These are phyloP conservation scores for Cephalotrichum gorgonifer DNA, from an alignment of 2,329 filamentous ascomycete genomes.

Conservation along the genomic window DNA sequence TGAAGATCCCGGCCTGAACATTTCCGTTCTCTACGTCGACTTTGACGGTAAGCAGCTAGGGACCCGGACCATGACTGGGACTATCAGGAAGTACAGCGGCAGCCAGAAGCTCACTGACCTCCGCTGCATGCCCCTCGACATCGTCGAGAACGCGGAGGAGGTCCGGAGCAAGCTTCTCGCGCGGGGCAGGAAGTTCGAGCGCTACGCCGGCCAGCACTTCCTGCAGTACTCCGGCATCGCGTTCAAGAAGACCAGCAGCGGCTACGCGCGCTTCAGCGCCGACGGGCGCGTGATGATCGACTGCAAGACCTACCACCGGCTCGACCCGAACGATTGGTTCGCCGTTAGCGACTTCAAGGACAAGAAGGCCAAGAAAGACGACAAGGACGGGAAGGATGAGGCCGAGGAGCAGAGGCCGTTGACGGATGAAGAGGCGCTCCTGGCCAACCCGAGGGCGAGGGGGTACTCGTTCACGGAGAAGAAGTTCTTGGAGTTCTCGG, in stretches of 20 bases:
- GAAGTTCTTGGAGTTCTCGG: conserved; percentile 78
- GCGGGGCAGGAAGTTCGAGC: conserved; percentile 75
- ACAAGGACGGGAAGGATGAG: conserved; percentile 9
- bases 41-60: conserved; percentile 84
- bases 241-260: conserved; percentile 71
- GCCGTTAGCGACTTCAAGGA: conserved; percentile 65
- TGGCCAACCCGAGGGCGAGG: conserved; percentile 73
- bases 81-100: conserved; percentile 68
- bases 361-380: conserved; percentile 35
- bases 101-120: conserved; percentile 73
- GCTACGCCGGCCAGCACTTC: conserved; percentile 71
- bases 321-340: conserved; percentile 77
- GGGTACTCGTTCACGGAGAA: conserved; percentile 86
- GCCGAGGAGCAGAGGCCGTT: conserved; percentile 32
- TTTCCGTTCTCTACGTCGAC: conserved; percentile 56
- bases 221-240: conserved; percentile 74
- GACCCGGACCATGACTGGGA: conserved; percentile 57
- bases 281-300: conserved; percentile 86
- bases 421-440: conserved; percentile 72
- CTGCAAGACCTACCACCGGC: conserved; percentile 66
- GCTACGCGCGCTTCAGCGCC: conserved; percentile 68
- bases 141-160: conserved; percentile 61
- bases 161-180: conserved; percentile 60
- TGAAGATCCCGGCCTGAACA: neutral
- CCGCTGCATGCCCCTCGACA: conserved; percentile 64